Base-by-base conservation (phyloP, 257 asterid species). In the Thymus quinquecostatus region DNA sequence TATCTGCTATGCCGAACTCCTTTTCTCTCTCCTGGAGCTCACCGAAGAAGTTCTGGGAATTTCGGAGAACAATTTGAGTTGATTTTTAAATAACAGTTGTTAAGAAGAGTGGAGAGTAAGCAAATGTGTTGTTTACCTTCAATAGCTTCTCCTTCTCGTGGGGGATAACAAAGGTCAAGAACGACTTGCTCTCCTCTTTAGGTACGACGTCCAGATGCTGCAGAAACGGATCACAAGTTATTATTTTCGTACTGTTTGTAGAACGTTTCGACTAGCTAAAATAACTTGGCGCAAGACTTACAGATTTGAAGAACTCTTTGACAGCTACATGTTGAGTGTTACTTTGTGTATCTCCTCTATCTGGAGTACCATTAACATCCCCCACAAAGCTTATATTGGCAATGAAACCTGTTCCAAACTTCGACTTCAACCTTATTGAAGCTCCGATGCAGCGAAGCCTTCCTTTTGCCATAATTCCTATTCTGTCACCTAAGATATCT, bases 401-500 rank as follows among this genome's bases (percentile, higher is more conserved):
- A 68, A 93, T 85, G 70, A 93, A 91, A 69, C 98, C 97, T 0
- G 98, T 86, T 67, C 98, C 98, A 74, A 89, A 93, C 57, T 82
- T 75, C 58, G 98, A 93, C 69, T 93, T 93, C 81, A 93, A 78
- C 87, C 97, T 86, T 69, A 93, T 89, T 43, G 98, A 93, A 70
- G 98, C 89, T 80, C 98, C 98, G 73, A 93, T 84, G 83, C 98
- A 93, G 55, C 98, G 95, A 74, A 93, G 97, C 82, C 88, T 86
- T 67, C 98, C 98, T 84, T 93, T 93, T 63, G 98, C 98, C 96
- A 93, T 89, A 70, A 93, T 93, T 58, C 96, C 98, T 53, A 91
- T 86, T 54, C 98, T 87, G 69, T 91, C 98, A 64, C 97, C 84
- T 78, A 93, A 82, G 70, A 91, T 85, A 76, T 93, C 98, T 60